Evolutionary conservation across 192 early-diverging fungal species (phyloP).

Genomic region (Coemansia sp.): DNA sequence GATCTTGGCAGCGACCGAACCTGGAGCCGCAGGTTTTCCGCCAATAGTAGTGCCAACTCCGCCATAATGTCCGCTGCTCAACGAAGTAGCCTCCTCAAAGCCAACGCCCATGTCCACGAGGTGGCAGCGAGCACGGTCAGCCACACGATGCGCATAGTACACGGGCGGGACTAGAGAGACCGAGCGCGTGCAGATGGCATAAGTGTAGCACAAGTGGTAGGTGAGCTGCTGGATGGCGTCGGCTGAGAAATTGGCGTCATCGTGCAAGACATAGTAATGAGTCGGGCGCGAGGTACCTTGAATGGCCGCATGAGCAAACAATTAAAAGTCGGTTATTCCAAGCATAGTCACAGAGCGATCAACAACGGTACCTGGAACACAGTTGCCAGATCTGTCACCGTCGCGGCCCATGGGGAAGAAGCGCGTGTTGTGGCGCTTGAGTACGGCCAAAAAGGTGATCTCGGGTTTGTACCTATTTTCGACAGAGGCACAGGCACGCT

Average conservation of each 20-base stretch:
- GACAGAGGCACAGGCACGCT: slow-evolving; percentile 61
- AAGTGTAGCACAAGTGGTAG: slow-evolving; percentile 87
- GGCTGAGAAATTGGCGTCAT: slow-evolving; percentile 79
- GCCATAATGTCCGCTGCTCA: slow-evolving; percentile 36
- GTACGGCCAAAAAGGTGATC: slow-evolving; percentile 71
- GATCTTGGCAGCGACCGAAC: not conserved
- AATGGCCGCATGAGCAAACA: slow-evolving; percentile 88
- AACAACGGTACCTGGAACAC: slow-evolving; percentile 78
- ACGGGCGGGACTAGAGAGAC: slow-evolving; percentile 89
- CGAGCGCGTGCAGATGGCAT: slow-evolving; percentile 81
- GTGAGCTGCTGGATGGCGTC: slow-evolving; percentile 86
- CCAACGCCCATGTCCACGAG: slow-evolving; percentile 42
- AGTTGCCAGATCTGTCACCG: slow-evolving; percentile 78
- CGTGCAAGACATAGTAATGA: slow-evolving; percentile 87
- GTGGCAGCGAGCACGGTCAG: slow-evolving; percentile 87
- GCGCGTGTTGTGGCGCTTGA: slow-evolving; percentile 83
- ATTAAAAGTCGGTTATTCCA: slow-evolving; percentile 81
- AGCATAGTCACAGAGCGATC: slow-evolving; percentile 77
- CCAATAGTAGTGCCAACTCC: not conserved
- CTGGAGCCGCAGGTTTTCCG: not conserved
- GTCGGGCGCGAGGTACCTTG: slow-evolving; percentile 93
- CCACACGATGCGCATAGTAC: slow-evolving; percentile 94
- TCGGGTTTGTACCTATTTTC: slow-evolving; percentile 72
- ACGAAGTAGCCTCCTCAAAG: slow-evolving; percentile 47
- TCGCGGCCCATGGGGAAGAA: slow-evolving; percentile 74